Conservation (phyloP, 495 filamentous ascomycete genomes). For the Halenospora varia region DNA sequence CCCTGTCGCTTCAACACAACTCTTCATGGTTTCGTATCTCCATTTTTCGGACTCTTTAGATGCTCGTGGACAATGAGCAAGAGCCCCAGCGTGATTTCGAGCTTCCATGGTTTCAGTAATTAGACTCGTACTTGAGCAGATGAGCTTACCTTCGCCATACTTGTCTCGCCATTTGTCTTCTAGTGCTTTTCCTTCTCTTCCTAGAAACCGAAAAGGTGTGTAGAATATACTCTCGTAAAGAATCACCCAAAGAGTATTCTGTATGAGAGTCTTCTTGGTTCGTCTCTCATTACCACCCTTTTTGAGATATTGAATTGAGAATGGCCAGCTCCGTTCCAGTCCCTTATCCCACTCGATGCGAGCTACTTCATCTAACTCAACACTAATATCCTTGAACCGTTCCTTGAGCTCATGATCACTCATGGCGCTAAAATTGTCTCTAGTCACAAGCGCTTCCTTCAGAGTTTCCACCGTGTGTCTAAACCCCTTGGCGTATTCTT, state of each 20-base stretch:
- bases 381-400: constrained; percentile 2
- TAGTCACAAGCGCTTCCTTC: background rate
- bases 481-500: background rate
- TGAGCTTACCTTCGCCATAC: constrained; percentile 6
- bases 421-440: constrained; percentile 11
- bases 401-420: constrained; percentile 5
- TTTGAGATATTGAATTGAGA: background rate
- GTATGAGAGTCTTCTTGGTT: constrained; percentile 8
- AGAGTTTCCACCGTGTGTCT: background rate
- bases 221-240: constrained; percentile 13
- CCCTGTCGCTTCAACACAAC: background rate
- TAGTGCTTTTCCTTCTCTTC: constrained; percentile 2
- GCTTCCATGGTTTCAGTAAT: background rate
- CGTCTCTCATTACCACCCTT: background rate
- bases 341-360: constrained; percentile 1
- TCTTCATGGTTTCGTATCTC: constrained; percentile 9
- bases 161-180: constrained; percentile 4
- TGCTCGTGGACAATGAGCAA: background rate
- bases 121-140: too few species aligned
- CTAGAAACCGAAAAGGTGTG: constrained; percentile 9
- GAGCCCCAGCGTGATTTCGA: background rate
- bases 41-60: constrained; percentile 9
- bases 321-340: constrained; percentile 3
- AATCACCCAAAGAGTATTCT: constrained; percentile 11
- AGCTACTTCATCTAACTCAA: constrained; percentile 8